Percentiles rank a stretch among this genome's conserved stretches.
Conservation (phyloP, 352 stramenopile species). For the Phytophthora boehmeriae region DNA sequence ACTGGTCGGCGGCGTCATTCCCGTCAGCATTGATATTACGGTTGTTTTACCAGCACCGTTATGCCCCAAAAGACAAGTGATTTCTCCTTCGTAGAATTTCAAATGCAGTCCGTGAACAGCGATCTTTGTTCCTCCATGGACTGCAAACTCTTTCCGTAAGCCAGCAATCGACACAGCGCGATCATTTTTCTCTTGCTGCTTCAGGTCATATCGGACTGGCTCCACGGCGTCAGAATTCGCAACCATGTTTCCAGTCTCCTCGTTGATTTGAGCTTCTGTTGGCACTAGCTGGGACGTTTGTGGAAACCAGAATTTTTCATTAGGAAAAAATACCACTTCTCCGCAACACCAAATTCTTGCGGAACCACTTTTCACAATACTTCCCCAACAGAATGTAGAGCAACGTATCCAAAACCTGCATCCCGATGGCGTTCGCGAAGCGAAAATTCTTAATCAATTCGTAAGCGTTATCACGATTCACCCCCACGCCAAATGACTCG, state of each 20-base stretch:
- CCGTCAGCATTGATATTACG: slow-evolving; percentile 82
- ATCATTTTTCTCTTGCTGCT: slow-evolving; percentile 55
- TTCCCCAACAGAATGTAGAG: slow-evolving; percentile 85
- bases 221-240: slow-evolving; percentile 24
- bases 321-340: slow-evolving; percentile 91
- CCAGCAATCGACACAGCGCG: slow-evolving; percentile 62
- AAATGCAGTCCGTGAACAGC: slow-evolving; percentile 89
- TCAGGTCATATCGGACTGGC: slow-evolving; percentile 38
- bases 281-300: slow-evolving; percentile 23
- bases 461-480: slow-evolving; percentile 42
- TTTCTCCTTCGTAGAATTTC: slow-evolving; percentile 93
- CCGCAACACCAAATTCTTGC: slow-evolving; percentile 89
- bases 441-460: slow-evolving; percentile 54
- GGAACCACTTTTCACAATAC: slow-evolving; percentile 95
- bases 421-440: slow-evolving; percentile 66
- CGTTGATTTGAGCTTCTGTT: slow-evolving; percentile 37
- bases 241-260: background rate
- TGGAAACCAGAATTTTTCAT: slow-evolving; percentile 67
- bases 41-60: slow-evolving; percentile 95
- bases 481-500: slow-evolving; percentile 54
- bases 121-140: slow-evolving; percentile 68
- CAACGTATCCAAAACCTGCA: slow-evolving; percentile 91
- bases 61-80: slow-evolving; percentile 94
- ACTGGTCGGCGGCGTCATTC: slow-evolving; percentile 61
- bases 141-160: slow-evolving; percentile 81